These are phyloP conservation scores for Martensiomyces pterosporus DNA, from an alignment of 192 early-diverging fungal species.

Conservation along the genomic window DNA sequence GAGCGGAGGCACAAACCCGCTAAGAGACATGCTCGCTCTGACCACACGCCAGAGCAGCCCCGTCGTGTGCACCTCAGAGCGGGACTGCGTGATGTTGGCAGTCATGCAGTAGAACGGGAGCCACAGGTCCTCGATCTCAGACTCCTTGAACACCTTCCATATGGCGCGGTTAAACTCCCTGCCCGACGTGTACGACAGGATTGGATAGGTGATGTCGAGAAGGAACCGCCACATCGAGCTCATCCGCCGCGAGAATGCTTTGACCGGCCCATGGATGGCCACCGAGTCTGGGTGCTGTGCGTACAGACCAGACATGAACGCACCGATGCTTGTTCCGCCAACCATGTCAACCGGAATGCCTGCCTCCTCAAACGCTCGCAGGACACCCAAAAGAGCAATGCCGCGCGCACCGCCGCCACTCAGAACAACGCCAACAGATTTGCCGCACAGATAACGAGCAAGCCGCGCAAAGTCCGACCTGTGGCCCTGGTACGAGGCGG, in stretches of 20 bases:
- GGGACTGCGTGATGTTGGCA: slow-evolving; percentile 94
- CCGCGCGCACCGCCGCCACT: slow-evolving; percentile 98
- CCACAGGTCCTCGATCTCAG: slow-evolving; percentile 98
- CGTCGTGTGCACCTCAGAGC: slow-evolving; percentile 85
- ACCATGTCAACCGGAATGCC: slow-evolving; percentile 97
- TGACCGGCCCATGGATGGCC: slow-evolving; percentile 78
- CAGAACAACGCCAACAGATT: slow-evolving; percentile 88
- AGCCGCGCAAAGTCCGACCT: slow-evolving; percentile 69
- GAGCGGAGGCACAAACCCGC: slow-evolving; percentile 92
- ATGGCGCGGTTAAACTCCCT: slow-evolving; percentile 95
- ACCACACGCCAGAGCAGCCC: slow-evolving; percentile 98
- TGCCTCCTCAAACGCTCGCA: slow-evolving; percentile 92
- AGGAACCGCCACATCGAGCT: slow-evolving; percentile 82
- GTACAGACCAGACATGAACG: slow-evolving; percentile 93
- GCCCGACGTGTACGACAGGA: slow-evolving; percentile 85
- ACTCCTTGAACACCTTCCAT: slow-evolving; percentile 92
- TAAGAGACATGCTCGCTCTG: slow-evolving; percentile 96
- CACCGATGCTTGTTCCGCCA: slow-evolving; percentile 95
- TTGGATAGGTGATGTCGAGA: slow-evolving; percentile 93
- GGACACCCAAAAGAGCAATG: slow-evolving; percentile 86
- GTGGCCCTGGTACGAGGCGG: slow-evolving; percentile 43
- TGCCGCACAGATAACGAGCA: slow-evolving; percentile 86
- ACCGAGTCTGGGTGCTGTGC: slow-evolving; percentile 86
- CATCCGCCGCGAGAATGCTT: slow-evolving; percentile 77
- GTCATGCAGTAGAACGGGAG: slow-evolving; percentile 92